phyloP scores from a whole-genome alignment of 73 alveolate genomes.

The Tetrahymena malaccensis region DNA sequence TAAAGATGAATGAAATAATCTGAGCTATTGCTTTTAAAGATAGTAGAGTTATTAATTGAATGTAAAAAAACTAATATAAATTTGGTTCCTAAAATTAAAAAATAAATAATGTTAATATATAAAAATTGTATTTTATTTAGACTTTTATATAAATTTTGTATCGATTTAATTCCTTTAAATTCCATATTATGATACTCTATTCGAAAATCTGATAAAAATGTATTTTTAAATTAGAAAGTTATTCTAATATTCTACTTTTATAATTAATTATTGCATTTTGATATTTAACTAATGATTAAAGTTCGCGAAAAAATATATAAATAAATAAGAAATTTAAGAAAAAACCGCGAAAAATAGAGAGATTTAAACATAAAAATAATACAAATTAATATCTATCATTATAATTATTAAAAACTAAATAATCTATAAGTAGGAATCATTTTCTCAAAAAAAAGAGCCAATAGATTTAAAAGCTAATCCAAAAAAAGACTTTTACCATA shows the following conservation, averaged over 20 bases:
- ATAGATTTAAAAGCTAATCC: neutral
- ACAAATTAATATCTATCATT: neutral
- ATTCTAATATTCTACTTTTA: neutral
- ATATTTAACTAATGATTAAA: neutral
- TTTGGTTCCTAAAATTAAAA: neutral
- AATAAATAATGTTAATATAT: neutral
- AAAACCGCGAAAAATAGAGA: neutral
- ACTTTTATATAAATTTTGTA: neutral
- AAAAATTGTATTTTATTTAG: neutral
- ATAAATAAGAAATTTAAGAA: neutral
- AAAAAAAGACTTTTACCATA: neutral
- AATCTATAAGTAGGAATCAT: neutral
- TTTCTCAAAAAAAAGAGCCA: neutral
- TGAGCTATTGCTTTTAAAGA: too few species aligned
- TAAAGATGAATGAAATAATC: neutral
- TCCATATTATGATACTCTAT: too few species aligned
- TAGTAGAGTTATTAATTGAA: neutral
- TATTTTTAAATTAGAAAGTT: too few species aligned
- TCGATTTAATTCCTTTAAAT: neutral
- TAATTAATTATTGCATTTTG: neutral
- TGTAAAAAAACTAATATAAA: neutral
- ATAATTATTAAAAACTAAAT: neutral
- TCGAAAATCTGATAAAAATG: too few species aligned
- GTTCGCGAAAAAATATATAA: neutral
- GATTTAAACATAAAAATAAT: neutral